These are phyloP conservation scores for Zygosaccharomyces gambellarensis DNA, from an alignment of 805 yeast species.

Conservation along the genomic window DNA sequence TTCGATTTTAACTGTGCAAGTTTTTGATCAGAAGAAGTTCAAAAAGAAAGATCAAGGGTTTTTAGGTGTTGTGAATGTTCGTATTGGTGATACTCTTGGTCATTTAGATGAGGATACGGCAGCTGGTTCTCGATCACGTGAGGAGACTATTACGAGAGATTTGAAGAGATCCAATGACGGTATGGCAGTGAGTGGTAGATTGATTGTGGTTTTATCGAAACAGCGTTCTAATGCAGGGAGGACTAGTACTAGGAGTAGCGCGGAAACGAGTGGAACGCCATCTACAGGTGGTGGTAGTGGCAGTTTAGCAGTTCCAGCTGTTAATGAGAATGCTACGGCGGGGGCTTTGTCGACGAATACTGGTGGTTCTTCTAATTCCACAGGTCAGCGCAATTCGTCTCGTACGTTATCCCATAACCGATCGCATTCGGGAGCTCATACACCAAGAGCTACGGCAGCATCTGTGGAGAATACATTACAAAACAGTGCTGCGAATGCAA, in stretches of 20 bases:
- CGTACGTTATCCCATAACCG: slow-evolving; percentile 1
- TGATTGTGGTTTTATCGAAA: slow-evolving; percentile 65
- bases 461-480: slow-evolving; percentile 31
- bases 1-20: slow-evolving; percentile 85
- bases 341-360: not conserved
- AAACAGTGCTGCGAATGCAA: slow-evolving; percentile 25
- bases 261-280: slow-evolving; percentile 18
- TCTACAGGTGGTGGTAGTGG: slow-evolving; percentile 27
- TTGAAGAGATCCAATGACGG: slow-evolving; percentile 88
- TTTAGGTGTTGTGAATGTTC: slow-evolving; percentile 88
- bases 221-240: slow-evolving; percentile 18
- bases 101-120: slow-evolving; percentile 52
- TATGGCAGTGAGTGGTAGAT: slow-evolving; percentile 87
- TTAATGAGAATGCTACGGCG: slow-evolving; percentile 10
- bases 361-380: slow-evolving; percentile 1
- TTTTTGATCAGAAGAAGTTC: slow-evolving; percentile 95
- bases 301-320: slow-evolving; percentile 15
- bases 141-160: slow-evolving; percentile 89
- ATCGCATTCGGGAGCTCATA: slow-evolving; percentile 14
- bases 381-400: not conserved
- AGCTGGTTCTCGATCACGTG: slow-evolving; percentile 33
- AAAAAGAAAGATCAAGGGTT: slow-evolving; percentile 98
- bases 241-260: slow-evolving; percentile 11
- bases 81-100: slow-evolving; percentile 71
- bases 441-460: slow-evolving; percentile 26